These are phyloP conservation scores for Saccharomycopsis olivae DNA, from an alignment of 805 yeast genomes.

Conservation along the genomic window DNA sequence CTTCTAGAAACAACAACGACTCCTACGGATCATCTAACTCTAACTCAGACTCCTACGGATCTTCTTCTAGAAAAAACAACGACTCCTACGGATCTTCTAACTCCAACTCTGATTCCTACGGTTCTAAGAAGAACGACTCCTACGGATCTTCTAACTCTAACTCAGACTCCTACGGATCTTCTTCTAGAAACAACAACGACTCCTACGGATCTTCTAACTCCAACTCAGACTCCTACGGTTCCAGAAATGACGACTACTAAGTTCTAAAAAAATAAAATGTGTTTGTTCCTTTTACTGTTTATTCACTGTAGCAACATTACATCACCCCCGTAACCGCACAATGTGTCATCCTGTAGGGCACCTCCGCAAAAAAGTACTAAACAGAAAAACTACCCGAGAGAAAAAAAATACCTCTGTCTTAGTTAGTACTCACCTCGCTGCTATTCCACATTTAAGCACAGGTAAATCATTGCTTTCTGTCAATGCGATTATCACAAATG, in stretches of 20 bases:
- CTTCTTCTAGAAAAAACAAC: constrained; percentile 22
- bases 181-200: constrained; percentile 21
- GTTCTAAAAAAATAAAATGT: too few relatives aligned
- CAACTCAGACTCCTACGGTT: constrained; percentile 22
- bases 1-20: constrained; percentile 18
- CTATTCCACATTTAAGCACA: too few relatives aligned
- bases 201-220: constrained; percentile 22
- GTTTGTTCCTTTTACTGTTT: too few relatives aligned
- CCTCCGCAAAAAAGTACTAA: too few relatives aligned
- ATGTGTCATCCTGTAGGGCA: too few relatives aligned
- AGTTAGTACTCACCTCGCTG: too few relatives aligned
- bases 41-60: constrained; percentile 21
- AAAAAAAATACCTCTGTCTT: too few relatives aligned
- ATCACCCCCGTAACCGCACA: too few relatives aligned
- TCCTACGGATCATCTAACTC: constrained; percentile 13
- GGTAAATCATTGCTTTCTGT: too few relatives aligned
- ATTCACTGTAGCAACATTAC: too few relatives aligned
- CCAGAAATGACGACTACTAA: constrained; percentile 18
- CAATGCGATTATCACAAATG: too few relatives aligned
- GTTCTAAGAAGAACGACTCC: constrained; percentile 19
- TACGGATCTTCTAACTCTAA: constrained; percentile 26
- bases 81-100: constrained; percentile 22
- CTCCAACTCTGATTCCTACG: constrained; percentile 9
- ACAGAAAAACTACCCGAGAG: too few relatives aligned
- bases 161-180: constrained; percentile 27